Percentiles rank a stretch among this genome's conserved stretches.
phyloP scores from a whole-genome alignment of 768 basidiomycete species.

The Boletus subparvulus region DNA sequence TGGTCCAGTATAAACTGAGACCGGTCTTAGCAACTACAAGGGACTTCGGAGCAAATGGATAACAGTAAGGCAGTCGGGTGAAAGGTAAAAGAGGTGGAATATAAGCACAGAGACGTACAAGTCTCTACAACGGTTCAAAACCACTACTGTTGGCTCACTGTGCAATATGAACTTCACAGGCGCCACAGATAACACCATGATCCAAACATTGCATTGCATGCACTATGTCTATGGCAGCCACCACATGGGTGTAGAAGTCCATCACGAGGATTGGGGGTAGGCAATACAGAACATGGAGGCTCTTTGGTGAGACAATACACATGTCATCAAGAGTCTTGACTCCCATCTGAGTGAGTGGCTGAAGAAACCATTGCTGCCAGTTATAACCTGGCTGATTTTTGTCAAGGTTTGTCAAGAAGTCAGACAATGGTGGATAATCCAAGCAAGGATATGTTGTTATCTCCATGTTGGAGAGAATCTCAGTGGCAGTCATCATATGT shows the following conservation, averaged over 20 bases:
- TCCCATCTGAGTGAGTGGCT: not conserved
- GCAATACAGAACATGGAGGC: not conserved
- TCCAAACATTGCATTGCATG: not conserved
- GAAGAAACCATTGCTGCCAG: not conserved
- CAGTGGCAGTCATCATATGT: not conserved
- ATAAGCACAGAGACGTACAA: too few species aligned
- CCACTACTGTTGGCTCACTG: not conserved
- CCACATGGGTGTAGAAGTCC: constrained; percentile 5
- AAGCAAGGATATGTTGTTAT: not conserved
- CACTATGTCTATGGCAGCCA: not conserved
- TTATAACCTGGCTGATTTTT: not conserved
- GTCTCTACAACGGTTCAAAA: not conserved
- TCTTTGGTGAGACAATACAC: constrained; percentile 1
- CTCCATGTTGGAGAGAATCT: not conserved
- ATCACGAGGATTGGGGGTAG: constrained; percentile 6
- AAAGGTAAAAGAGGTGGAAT: too few species aligned
- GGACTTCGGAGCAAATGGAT: too few species aligned
- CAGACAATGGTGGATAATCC: not conserved
- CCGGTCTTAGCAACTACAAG: too few species aligned
- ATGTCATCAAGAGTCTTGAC: not conserved
- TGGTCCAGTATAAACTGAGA: too few species aligned
- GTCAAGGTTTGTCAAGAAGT: not conserved
- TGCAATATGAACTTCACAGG: not conserved
- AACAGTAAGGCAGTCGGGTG: too few species aligned
- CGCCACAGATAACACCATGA: not conserved